These are phyloP conservation scores for Trametes versicolor DNA, from an alignment of 1,284 basidiomycete species.

Conservation along the genomic window DNA sequence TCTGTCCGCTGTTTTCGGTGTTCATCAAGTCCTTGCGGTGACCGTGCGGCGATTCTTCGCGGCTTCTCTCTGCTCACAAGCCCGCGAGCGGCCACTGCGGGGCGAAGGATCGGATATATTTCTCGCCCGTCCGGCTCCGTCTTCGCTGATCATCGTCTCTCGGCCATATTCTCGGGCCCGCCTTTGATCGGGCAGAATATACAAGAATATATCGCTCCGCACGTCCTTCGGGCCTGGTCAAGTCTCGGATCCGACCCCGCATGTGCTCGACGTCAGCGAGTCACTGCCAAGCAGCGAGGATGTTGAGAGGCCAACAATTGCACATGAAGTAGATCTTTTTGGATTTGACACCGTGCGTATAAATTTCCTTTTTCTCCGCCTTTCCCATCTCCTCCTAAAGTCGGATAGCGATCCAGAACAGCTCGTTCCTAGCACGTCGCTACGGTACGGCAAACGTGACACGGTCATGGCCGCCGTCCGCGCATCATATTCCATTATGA, in stretches of 20 bases:
- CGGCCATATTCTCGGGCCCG: neutral
- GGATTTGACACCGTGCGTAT: too few species aligned
- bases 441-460: neutral
- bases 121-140: neutral
- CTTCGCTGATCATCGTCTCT: neutral
- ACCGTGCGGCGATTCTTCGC: neutral
- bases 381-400: too few species aligned
- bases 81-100: neutral
- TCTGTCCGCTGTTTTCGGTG: neutral
- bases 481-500: neutral
- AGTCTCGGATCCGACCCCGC: neutral
- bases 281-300: too few species aligned
- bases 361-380: too few species aligned
- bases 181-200: slow-evolving; percentile 1
- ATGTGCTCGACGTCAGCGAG: neutral
- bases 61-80: too few species aligned
- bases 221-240: neutral
- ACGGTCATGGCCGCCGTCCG: neutral
- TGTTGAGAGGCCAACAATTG: too few species aligned
- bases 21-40: neutral
- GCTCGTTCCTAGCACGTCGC: neutral
- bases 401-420: neutral
- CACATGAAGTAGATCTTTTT: too few species aligned
- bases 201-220: neutral
- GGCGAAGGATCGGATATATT: neutral